These are phyloP conservation scores for Termitomyces sp. DNA, from an alignment of 768 basidiomycete species.

Conservation along the genomic window DNA sequence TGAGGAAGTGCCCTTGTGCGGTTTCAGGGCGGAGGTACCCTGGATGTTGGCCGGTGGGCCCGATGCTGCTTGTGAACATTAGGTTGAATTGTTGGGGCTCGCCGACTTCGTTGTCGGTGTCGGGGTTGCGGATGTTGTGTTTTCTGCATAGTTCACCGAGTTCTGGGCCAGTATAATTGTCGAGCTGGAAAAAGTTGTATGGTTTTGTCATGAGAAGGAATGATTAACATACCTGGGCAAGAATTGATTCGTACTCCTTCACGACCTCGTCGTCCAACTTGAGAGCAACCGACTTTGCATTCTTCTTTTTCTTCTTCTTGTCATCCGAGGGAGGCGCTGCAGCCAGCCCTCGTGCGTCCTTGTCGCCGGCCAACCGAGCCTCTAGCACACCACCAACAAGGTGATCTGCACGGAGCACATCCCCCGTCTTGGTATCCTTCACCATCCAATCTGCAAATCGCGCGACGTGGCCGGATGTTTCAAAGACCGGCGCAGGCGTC, in stretches of 20 bases:
- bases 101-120: slow-evolving; percentile 87
- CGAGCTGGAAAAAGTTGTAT: slow-evolving; percentile 51
- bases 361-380: slow-evolving; percentile 85
- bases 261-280: slow-evolving; percentile 73
- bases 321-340: slow-evolving; percentile 56
- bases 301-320: slow-evolving; percentile 79
- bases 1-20: slow-evolving; percentile 97
- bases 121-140: slow-evolving; percentile 82
- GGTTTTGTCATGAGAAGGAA: background rate
- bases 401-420: slow-evolving; percentile 96
- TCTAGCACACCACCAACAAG: slow-evolving; percentile 91
- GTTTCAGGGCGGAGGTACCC: slow-evolving; percentile 98
- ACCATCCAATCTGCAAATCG: slow-evolving; percentile 99
- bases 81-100: slow-evolving; percentile 97
- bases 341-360: slow-evolving; percentile 79
- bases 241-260: slow-evolving; percentile 71
- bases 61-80: slow-evolving; percentile 98
- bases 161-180: slow-evolving; percentile 89
- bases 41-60: slow-evolving; percentile 94
- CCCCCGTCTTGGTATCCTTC: slow-evolving; percentile 91
- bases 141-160: slow-evolving; percentile 84
- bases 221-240: slow-evolving; percentile 83
- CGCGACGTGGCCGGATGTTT: slow-evolving; percentile 96
- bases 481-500: slow-evolving; percentile 92
- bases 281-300: slow-evolving; percentile 62